A percentile compares a stretch with the other conserved stretches of the same genome.
phyloP scores from a whole-genome alignment of 2,329 filamentous ascomycete species.

The Dactylellina sp. region DNA sequence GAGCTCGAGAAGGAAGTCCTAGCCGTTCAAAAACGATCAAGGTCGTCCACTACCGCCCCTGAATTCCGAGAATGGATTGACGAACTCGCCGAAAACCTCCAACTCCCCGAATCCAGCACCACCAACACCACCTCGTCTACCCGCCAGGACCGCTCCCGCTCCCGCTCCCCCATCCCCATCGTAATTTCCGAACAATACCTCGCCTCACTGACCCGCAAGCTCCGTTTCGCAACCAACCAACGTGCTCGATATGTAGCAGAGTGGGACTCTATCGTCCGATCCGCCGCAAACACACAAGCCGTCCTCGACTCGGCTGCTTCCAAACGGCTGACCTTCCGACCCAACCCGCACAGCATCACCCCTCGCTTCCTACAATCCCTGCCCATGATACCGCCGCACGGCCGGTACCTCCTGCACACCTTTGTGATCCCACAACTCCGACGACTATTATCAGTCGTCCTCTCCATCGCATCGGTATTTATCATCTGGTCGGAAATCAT shows the following conservation, averaged over 20 bases:
- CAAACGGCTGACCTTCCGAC: constrained; percentile 75
- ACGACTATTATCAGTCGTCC: constrained; percentile 73
- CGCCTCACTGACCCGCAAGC: constrained; percentile 84
- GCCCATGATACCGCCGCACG: constrained; percentile 79
- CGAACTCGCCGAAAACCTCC: constrained; percentile 83
- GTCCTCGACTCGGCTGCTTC: constrained; percentile 86
- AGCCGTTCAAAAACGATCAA: constrained; percentile 76
- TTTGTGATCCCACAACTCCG: constrained; percentile 77
- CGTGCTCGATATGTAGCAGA: constrained; percentile 84
- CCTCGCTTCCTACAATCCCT: constrained; percentile 69
- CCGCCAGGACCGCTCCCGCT: constrained; percentile 62
- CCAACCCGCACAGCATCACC: constrained; percentile 53
- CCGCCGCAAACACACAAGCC: constrained; percentile 79
- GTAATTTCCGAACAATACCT: constrained; percentile 94
- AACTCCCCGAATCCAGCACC: constrained; percentile 70
- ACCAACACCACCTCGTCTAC: constrained; percentile 54
- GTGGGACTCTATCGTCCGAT: constrained; percentile 82
- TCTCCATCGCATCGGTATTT: constrained; percentile 80
- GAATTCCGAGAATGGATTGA: constrained; percentile 95
- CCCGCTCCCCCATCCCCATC: constrained; percentile 65
- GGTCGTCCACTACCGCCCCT: constrained; percentile 78
- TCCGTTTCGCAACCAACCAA: constrained; percentile 84
- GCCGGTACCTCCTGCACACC: constrained; percentile 81
- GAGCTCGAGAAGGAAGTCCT: constrained; percentile 83
- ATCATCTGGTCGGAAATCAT: constrained; percentile 95